Evolutionary conservation across 495 filamentous ascomycete species (phyloP).

Genomic region (Penicillium crystallinum): DNA sequence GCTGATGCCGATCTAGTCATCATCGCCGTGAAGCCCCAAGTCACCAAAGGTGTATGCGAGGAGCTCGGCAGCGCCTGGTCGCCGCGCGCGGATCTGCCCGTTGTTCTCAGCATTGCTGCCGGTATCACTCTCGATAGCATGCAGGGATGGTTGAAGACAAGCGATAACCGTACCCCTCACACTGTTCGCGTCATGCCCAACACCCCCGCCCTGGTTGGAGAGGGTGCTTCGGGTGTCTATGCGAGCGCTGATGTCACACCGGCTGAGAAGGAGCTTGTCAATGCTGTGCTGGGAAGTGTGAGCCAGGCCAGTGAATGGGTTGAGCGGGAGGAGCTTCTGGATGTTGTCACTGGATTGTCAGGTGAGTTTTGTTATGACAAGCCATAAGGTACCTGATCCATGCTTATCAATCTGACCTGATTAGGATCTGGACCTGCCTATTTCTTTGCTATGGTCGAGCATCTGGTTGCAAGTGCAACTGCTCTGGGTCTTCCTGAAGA

Average conservation of each 20-base stretch:
- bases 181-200: slow-evolving; percentile 42
- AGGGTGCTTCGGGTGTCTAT: slow-evolving; percentile 34
- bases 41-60: slow-evolving; percentile 86
- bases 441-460: slow-evolving; percentile 45
- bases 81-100: slow-evolving; percentile 57
- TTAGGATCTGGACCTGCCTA: slow-evolving; percentile 40
- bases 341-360: slow-evolving; percentile 40
- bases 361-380: slow-evolving; percentile 20
- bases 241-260: slow-evolving; percentile 27
- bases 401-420: background rate
- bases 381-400: background rate
- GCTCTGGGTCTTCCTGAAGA: slow-evolving; percentile 33
- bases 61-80: slow-evolving; percentile 82
- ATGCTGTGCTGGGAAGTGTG: slow-evolving; percentile 30
- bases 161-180: slow-evolving; percentile 24
- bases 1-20: slow-evolving; percentile 87
- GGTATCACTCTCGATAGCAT: slow-evolving; percentile 37
- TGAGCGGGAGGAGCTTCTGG: slow-evolving; percentile 35
- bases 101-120: slow-evolving; percentile 40
- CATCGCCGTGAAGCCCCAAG: slow-evolving; percentile 66
- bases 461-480: slow-evolving; percentile 35
- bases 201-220: slow-evolving; percentile 35
- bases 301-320: slow-evolving; percentile 41
- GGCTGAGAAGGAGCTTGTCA: slow-evolving; percentile 34
- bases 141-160: slow-evolving; percentile 27